Conservation (phyloP, 352 stramenopile genomes). For the Elongisporangium prolatum region DNA sequence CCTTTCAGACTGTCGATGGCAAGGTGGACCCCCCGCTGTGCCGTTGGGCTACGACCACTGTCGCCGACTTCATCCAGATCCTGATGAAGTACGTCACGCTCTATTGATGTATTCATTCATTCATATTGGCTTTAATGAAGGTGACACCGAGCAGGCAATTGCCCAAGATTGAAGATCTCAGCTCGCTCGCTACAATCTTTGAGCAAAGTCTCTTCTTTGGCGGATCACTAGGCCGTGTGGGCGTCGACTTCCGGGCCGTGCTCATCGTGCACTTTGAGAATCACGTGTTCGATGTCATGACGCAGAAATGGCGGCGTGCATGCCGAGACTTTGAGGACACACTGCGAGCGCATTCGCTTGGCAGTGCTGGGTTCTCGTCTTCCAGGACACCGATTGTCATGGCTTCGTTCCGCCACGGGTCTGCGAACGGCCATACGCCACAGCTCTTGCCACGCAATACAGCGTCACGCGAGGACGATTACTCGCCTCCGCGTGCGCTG, state of each 20-base stretch:
- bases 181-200: slow-evolving; percentile 69
- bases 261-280: slow-evolving; percentile 82
- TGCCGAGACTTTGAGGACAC: slow-evolving; percentile 62
- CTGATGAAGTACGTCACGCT: slow-evolving; percentile 57
- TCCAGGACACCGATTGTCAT: slow-evolving; percentile 68
- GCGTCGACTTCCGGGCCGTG: slow-evolving; percentile 78
- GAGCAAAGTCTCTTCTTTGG: slow-evolving; percentile 87
- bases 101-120: too few species aligned
- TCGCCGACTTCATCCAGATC: slow-evolving; percentile 77
- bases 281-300: slow-evolving; percentile 67
- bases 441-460: slow-evolving; percentile 5
- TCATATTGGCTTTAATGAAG: too few species aligned
- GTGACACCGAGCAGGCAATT: slow-evolving; percentile 44
- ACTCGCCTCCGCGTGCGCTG: slow-evolving; percentile 66
- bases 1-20: slow-evolving; percentile 49
- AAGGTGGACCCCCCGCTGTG: slow-evolving; percentile 80
- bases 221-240: slow-evolving; percentile 71
- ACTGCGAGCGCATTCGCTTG: slow-evolving; percentile 37
- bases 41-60: slow-evolving; percentile 73
- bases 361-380: slow-evolving; percentile 9
- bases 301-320: slow-evolving; percentile 45
- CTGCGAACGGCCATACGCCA: slow-evolving; percentile 9
- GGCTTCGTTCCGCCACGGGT: slow-evolving; percentile 49
- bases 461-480: slow-evolving; percentile 31
- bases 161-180: slow-evolving; percentile 83